A percentile compares a stretch with the other conserved stretches of the same genome.
Conservation (phyloP, 1,284 basidiomycete genomes). For the Porodaedalea pini region DNA sequence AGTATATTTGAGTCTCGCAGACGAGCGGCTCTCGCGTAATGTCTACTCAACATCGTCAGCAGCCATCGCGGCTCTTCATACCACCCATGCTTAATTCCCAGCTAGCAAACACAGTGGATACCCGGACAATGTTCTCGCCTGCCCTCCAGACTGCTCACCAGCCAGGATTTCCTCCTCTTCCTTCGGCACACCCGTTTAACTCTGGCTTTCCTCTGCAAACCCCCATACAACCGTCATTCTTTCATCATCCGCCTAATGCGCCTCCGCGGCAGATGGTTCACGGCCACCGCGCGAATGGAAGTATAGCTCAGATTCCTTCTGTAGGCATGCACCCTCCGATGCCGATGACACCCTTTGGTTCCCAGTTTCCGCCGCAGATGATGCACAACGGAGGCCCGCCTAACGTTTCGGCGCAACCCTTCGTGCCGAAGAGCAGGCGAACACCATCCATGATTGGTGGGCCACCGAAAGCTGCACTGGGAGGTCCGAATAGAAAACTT, state of each 20-base stretch:
- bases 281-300: conserved; percentile 50
- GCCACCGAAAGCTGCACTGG: conserved; percentile 76
- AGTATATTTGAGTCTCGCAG: neutral
- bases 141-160: conserved; percentile 58
- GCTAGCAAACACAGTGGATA: conserved; percentile 38
- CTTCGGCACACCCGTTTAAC: conserved; percentile 36
- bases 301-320: conserved; percentile 55
- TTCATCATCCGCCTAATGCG: conserved; percentile 44
- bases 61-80: conserved; percentile 44
- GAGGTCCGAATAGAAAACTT: conserved; percentile 70
- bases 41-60: conserved; percentile 27
- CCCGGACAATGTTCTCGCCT: conserved; percentile 58
- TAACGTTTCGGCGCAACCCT: conserved; percentile 39
- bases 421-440: conserved; percentile 52
- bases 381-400: conserved; percentile 40
- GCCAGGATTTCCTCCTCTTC: conserved; percentile 53
- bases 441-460: conserved; percentile 71
- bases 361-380: conserved; percentile 51
- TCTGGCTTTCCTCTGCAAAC: conserved; percentile 46
- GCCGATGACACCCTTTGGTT: conserved; percentile 58
- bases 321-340: conserved; percentile 55
- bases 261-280: conserved; percentile 50
- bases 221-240: conserved; percentile 66
- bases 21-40: conserved; percentile 19
- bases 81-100: conserved; percentile 44